Conservation (phyloP, 257 asterid species). For the Datura wrightii region DNA sequence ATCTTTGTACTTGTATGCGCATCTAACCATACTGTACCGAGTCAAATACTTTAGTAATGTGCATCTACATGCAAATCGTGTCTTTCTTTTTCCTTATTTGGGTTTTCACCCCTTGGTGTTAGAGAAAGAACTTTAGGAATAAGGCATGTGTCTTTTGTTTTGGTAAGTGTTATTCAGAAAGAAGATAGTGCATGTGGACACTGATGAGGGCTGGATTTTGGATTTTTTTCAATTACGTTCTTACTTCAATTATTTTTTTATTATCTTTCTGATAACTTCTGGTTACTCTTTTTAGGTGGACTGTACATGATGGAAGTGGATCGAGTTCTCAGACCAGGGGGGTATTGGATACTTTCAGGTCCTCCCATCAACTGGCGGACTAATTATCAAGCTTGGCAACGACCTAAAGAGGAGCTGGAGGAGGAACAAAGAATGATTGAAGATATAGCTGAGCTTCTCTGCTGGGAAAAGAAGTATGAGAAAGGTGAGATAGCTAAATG, state of each 20-base stretch:
- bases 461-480: conserved; percentile 53
- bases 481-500: conserved; percentile 52
- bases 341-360: conserved; percentile 58
- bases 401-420: conserved; percentile 44
- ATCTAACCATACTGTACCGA: conserved; percentile 1
- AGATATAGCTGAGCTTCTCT: conserved; percentile 46
- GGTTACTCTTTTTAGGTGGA: conserved; percentile 39
- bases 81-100: background rate
- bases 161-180: conserved; percentile 4
- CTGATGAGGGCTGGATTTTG: background rate
- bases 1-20: conserved; percentile 2
- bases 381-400: conserved; percentile 44
- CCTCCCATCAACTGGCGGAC: conserved; percentile 55
- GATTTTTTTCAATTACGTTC: background rate
- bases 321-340: conserved; percentile 56
- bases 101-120: background rate
- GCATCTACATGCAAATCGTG: conserved; percentile 16
- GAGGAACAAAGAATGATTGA: conserved; percentile 50
- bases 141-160: conserved; percentile 13
- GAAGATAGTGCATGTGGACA: background rate
- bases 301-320: conserved; percentile 51
- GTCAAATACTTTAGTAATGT: background rate
- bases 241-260: background rate
- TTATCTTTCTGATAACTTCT: background rate
- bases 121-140: conserved; percentile 12